Evolutionary conservation across 805 yeast genomes (phyloP).

Genomic region (Zygosaccharomyces pseudorouxii): DNA sequence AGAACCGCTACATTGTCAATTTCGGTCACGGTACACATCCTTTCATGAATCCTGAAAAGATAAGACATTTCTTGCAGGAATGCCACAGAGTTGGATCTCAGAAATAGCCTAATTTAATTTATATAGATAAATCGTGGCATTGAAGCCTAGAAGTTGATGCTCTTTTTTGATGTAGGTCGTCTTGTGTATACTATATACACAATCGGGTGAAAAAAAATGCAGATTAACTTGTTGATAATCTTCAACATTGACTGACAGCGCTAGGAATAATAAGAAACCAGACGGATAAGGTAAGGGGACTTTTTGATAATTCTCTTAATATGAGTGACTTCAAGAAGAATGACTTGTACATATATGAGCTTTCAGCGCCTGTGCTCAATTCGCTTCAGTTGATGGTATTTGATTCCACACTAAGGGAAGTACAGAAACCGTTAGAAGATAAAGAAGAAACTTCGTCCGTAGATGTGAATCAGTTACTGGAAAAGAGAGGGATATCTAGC

Average conservation of each 20-base stretch:
- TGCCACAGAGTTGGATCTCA: constrained; percentile 72
- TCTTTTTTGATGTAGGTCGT: background rate
- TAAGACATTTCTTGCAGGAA: constrained; percentile 79
- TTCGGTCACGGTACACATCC: constrained; percentile 99
- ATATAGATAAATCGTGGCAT: background rate
- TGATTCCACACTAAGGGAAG: constrained; percentile 46
- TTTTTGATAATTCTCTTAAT: no score
- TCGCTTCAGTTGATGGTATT: constrained; percentile 52
- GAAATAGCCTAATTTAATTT: constrained; percentile 14
- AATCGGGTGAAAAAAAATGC: no score
- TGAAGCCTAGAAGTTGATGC: background rate
- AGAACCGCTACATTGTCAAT: constrained; percentile 84
- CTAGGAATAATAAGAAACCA: background rate
- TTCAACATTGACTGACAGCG: background rate
- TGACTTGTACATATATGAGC: constrained; percentile 48
- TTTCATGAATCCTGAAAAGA: constrained; percentile 89
- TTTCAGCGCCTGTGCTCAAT: constrained; percentile 38
- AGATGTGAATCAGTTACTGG: constrained; percentile 6
- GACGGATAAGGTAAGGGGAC: background rate
- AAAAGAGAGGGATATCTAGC: constrained; percentile 11
- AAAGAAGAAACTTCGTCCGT: background rate
- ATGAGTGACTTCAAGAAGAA: constrained; percentile 18
- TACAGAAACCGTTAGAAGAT: constrained; percentile 7
- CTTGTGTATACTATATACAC: no score
- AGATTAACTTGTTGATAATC: background rate